Base-by-base conservation (phyloP, 192 early-diverging fungal genomes). In the Obelidium mucronatum region DNA sequence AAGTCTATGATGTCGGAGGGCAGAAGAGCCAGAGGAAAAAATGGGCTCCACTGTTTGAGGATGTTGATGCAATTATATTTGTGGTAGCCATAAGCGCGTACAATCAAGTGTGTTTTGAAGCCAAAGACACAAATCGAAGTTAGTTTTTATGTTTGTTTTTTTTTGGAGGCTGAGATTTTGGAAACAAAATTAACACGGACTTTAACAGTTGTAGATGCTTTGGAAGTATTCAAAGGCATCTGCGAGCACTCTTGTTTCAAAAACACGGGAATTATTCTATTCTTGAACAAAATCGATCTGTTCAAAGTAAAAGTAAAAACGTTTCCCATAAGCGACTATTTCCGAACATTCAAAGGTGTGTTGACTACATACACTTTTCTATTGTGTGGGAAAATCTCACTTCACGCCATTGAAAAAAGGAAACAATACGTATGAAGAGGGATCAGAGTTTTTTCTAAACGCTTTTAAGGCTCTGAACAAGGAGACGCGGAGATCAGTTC, bases 31-130 rank as follows among this genome's bases (percentile, higher is more conserved):
- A 90, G 44, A 54, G 89, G 13, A 86, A 86, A 56, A 83, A 90
- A 58, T 90, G 89, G 89, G 88, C 85, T n/a, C 83, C 89, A 2
- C 90, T 89, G 64, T 90, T 90, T 79, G 89, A 90, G 59, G 86
- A 90, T 56, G 83, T 85, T 24, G 74, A 82, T 40, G 88, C 88
- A n/a, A 86, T 90, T 40, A 91, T 90, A 39, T 90, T 89, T 36
- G 80, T 90, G 79, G 77, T 80, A 19, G 90, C 88, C 1, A 58
- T 90, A 2, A 87, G 89, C 37, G 74, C 88, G 1, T 90, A 81
- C 63, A 88, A 90, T 44, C 88, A 89, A 60, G 79, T 76, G 4
- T 84, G 81, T 42, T 80, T 84, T 40, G 89, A 90, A 36, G 90
- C 90, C 54, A 74, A 79, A 11, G 36, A 56, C 17, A 42, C 84